phyloP scores from a whole-genome alignment of 2,329 filamentous ascomycete species.

The Talaromyces pinophilus region DNA sequence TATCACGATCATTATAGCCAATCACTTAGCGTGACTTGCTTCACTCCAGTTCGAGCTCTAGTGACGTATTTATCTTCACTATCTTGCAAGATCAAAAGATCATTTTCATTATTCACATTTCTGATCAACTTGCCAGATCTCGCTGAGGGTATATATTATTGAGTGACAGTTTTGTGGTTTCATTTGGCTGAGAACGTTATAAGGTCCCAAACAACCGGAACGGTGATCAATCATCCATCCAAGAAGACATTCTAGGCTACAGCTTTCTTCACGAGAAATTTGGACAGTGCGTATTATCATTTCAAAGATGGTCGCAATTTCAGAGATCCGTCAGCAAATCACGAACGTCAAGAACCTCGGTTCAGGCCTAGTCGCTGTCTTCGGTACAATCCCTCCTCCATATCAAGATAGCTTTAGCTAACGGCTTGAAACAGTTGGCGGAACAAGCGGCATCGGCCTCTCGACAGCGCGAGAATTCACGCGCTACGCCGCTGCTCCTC shows the following conservation, averaged over 20 bases:
- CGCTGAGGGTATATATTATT: background rate
- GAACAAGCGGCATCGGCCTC: conserved; percentile 58
- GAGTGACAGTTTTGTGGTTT: background rate
- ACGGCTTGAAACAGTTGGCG: conserved; percentile 41
- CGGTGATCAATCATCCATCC: background rate
- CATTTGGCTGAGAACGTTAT: background rate
- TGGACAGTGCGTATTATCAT: background rate
- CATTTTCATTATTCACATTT: background rate
- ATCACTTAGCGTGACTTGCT: background rate
- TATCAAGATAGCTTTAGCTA: background rate
- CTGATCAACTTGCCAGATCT: background rate
- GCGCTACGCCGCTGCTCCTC: conserved; percentile 44
- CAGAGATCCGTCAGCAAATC: conserved; percentile 20
- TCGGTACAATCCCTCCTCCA: conserved; percentile 14
- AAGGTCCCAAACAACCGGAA: background rate
- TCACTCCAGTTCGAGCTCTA: background rate
- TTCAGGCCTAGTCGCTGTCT: conserved; percentile 24
- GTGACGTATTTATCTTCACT: background rate
- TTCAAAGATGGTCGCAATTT: conserved; percentile 21
- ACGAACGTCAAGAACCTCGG: conserved; percentile 22
- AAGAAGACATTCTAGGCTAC: background rate
- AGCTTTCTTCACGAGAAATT: background rate
- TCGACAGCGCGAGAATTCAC: conserved; percentile 51
- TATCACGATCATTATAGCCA: background rate
- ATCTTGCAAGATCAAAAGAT: background rate